phyloP scores from a whole-genome alignment of 352 stramenopile species.

The Globisporangium lucens region DNA sequence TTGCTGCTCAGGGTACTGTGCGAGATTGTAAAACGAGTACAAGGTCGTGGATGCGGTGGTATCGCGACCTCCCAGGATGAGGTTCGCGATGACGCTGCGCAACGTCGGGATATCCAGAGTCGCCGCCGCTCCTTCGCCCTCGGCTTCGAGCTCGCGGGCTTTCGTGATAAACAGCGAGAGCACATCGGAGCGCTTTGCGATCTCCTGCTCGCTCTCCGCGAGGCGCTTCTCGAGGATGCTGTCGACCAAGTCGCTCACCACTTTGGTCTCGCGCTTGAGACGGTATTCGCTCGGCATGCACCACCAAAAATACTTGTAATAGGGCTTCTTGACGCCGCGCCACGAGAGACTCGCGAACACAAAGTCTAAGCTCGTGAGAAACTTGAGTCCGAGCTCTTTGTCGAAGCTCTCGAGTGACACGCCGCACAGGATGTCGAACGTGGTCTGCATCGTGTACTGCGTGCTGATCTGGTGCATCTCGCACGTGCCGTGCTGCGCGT shows the following conservation, averaged over 20 bases:
- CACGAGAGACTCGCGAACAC: not conserved
- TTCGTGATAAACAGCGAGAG: too few species aligned
- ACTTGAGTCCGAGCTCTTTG: constrained; percentile 17
- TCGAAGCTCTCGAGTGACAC: not conserved
- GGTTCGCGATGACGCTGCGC: too few species aligned
- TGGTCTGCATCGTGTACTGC: not conserved
- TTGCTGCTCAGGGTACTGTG: too few species aligned
- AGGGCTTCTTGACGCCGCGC: not conserved
- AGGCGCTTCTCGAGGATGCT: not conserved
- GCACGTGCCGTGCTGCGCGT: not conserved
- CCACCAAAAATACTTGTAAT: not conserved
- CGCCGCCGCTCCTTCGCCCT: too few species aligned
- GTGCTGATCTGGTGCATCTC: not conserved
- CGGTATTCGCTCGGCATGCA: not conserved
- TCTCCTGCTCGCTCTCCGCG: not conserved
- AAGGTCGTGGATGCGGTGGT: too few species aligned
- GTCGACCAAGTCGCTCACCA: not conserved
- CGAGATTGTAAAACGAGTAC: too few species aligned
- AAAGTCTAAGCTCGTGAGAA: not conserved
- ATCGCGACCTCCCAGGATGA: too few species aligned
- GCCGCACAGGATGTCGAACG: not conserved
- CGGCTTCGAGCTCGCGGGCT: too few species aligned
- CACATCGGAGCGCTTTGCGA: constrained; percentile 11
- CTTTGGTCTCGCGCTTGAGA: not conserved
- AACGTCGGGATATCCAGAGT: too few species aligned